phyloP scores from a whole-genome alignment of 2,329 filamentous ascomycete genomes.

The Colletotrichum sp. region DNA sequence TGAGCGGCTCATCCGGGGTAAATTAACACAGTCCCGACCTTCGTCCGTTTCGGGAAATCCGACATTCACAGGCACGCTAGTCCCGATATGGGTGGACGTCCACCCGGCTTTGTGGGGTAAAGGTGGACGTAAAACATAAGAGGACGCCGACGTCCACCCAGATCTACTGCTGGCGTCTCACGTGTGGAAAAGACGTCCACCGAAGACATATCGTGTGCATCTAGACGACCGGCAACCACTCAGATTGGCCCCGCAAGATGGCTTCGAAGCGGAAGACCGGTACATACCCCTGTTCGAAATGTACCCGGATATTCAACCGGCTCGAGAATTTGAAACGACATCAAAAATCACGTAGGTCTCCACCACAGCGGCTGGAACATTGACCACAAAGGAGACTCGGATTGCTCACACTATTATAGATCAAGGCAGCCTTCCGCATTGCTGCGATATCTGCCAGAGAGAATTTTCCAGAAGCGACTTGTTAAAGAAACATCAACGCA shows the following conservation, averaged over 20 bases:
- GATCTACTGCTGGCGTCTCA: not conserved
- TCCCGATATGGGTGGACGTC: not conserved
- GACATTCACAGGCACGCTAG: not conserved
- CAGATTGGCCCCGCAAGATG: not conserved
- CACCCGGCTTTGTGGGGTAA: not conserved
- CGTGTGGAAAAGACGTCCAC: not conserved
- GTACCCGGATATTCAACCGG: not conserved
- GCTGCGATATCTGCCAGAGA: not conserved
- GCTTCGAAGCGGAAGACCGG: not conserved
- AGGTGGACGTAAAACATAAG: not conserved
- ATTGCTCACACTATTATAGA: not conserved
- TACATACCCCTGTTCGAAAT: not conserved
- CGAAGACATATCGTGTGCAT: not conserved
- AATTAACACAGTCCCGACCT: not conserved
- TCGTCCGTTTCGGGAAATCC: not conserved
- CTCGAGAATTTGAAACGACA: slow-evolving; percentile 6
- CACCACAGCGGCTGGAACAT: not conserved
- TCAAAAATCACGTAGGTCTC: slow-evolving; percentile 4
- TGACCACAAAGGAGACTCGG: not conserved
- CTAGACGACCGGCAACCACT: not conserved
- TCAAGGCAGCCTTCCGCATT: not conserved
- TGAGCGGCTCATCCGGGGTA: not conserved
- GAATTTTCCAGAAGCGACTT: not conserved
- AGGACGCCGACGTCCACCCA: not conserved
- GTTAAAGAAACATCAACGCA: not conserved